Percentiles rank a stretch among this genome's conserved stretches.
Conservation (phyloP, 495 filamentous ascomycete species). For the Aspergillus bertholletiae region DNA sequence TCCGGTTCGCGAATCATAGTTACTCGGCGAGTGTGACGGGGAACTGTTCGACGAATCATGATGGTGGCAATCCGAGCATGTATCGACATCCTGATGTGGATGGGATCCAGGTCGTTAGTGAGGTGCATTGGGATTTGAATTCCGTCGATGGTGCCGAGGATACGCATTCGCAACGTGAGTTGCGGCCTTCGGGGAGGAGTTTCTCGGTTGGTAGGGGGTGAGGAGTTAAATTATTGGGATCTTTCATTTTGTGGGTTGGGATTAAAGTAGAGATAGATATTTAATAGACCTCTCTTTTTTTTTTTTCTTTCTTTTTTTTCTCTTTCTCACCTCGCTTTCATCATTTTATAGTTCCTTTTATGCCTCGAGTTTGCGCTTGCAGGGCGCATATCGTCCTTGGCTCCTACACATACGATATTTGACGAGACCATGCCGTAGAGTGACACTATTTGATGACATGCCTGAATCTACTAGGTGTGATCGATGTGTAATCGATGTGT, state of each 20-base stretch:
- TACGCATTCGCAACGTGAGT: not conserved
- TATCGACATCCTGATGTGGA: slow-evolving; percentile 9
- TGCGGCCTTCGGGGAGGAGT: not conserved
- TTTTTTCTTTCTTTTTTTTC: too few relatives aligned
- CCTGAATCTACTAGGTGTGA: too few relatives aligned
- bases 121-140: slow-evolving; percentile 21
- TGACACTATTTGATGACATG: too few relatives aligned
- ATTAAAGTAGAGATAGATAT: not conserved
- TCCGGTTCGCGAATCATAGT: slow-evolving; percentile 10
- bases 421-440: too few relatives aligned
- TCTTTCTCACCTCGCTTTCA: too few relatives aligned
- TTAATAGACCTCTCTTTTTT: too few relatives aligned
- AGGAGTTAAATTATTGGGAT: not conserved
- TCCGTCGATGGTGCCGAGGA: slow-evolving; percentile 4
- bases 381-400: too few relatives aligned
- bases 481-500: too few relatives aligned
- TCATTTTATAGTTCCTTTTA: too few relatives aligned
- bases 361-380: too few relatives aligned
- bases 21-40: slow-evolving; percentile 29
- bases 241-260: not conserved
- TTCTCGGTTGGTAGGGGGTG: not conserved
- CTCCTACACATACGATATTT: too few relatives aligned
- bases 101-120: slow-evolving; percentile 31
- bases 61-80: not conserved
- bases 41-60: slow-evolving; percentile 5